phyloP scores from a whole-genome alignment of 257 asterid species.

The Solanum tarapatanum region DNA sequence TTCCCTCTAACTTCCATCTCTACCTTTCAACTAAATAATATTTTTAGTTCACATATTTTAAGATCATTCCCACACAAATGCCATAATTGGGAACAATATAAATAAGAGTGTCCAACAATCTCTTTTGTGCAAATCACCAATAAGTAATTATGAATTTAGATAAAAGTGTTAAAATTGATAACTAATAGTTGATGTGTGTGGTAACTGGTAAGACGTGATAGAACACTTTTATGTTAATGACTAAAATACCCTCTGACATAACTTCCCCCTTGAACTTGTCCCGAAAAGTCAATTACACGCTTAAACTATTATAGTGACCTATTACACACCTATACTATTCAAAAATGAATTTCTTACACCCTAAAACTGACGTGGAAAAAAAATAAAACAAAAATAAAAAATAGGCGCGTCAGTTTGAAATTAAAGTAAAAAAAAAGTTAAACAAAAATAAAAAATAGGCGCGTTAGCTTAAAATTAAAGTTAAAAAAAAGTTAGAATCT shows the following conservation, averaged over 20 bases:
- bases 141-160: not conserved
- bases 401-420: no score
- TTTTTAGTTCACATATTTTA: not conserved
- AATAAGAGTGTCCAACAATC: not conserved
- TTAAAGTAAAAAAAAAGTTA: no score
- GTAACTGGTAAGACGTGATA: not conserved
- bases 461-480: no score
- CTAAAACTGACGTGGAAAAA: no score
- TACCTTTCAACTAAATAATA: not conserved
- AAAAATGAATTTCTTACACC: no score
- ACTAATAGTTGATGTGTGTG: not conserved
- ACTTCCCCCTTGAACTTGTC: no score
- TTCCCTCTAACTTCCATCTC: not conserved
- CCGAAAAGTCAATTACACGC: not conserved
- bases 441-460: no score
- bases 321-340: no score
- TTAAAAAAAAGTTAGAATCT: no score
- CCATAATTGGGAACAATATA: not conserved
- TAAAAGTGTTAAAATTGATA: not conserved
- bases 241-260: not conserved
- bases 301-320: no score
- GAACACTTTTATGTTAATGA: not conserved
- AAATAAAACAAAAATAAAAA: no score
- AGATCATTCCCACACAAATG: not conserved
- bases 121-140: not conserved